Evolutionary conservation across 306 rosid species (phyloP), one percentile per base, ranked within the genome.

Genomic region (Dalbergia cultrata): DNA sequence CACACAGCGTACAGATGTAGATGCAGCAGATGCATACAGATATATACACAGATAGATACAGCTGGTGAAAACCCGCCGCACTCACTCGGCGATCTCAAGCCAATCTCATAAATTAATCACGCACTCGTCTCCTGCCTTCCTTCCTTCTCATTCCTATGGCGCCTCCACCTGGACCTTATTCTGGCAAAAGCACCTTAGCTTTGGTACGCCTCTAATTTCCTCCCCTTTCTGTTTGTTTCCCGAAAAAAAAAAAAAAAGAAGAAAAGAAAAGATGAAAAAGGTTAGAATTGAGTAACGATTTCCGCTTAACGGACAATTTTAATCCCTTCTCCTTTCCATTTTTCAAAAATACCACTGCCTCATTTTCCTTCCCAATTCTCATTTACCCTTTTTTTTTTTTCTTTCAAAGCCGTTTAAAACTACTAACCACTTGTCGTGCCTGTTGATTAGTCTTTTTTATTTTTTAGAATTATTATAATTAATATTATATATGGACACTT

Each of bases 171-270:
- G 97, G 97, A 56, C 98, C 92, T 70, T 94, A 94, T 81, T 94
- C 98, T 18, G 98, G 98, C 12, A 87, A 90, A 73, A 94, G 98
- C 88, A 92, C 98, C 64, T 90, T 94, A 8, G 93, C 98, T 79
- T 82, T 94, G 93, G 98, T 94, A 86, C 13, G 66, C 18, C 11
- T 18, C 21, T 6, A 2, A 0, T 0, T 77, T 66, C 14, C 72
- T 52, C 8, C 57, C 4, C 49, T 57, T 44, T 56, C 50, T 50
- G 7, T 65, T 65, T 74, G 13, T 50, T 74, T 79, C 26, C 50
- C 47, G 6, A n/a, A 39, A 58, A 65, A 35, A 6, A n/a, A 8
- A 8, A 7, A 19, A 16, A 26, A 3, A n/a, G n/a, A n/a, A n/a
- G n/a, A n/a, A n/a, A n/a, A n/a, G 31, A 26, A 26, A 26, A 26